Base-by-base conservation (phyloP, 257 asterid species). In the Mentha longifolia region DNA sequence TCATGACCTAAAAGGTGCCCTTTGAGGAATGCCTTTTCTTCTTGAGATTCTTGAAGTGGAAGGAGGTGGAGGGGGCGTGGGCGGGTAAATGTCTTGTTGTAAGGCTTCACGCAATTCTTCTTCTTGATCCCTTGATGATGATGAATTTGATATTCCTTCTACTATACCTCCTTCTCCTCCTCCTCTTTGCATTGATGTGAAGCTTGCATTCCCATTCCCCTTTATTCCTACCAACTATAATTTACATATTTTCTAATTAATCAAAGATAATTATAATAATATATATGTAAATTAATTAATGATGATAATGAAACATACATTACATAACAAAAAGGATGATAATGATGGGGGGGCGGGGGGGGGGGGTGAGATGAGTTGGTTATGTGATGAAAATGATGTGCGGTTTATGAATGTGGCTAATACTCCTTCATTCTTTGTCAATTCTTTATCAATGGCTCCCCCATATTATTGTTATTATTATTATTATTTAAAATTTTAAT, bases 21-120 rank as follows among this genome's bases (percentile, higher is more conserved):
- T 85, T 72, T 81, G 98, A 58, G 99, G 99, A 72, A 92, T 85
- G 68, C 99, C 99, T 68, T 94, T 94, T 82, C 99, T 89, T 85
- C 99, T 89, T 78, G 77, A 73, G 51, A 14, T 46, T 50, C 98
- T 91, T 82, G 90, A 78, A 73, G 9, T 80, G 11, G 97, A 85
- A 76, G 91, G 80, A 42, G 95, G 88, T 7, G 90, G 82, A 58
- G 96, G 87, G 52, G 97, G 97, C 73, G 96, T 91, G 88, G 90
- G 79, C 82, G 92, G 96, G 87, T 75, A 86, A 74, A 89, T 91
- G 92, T 87, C 97, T 76, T 87, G 91, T 84, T 86, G 90, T 65
- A 84, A 73, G 82, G 90, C 87, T 73, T 89, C 97, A 88, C 90
- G 95, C 88, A 83, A 84, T 84, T 83, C 89, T 69, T 78, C 88